Base-by-base conservation (phyloP, 1,139 yeast species). In the Sugiyamaella xylanicola region DNA sequence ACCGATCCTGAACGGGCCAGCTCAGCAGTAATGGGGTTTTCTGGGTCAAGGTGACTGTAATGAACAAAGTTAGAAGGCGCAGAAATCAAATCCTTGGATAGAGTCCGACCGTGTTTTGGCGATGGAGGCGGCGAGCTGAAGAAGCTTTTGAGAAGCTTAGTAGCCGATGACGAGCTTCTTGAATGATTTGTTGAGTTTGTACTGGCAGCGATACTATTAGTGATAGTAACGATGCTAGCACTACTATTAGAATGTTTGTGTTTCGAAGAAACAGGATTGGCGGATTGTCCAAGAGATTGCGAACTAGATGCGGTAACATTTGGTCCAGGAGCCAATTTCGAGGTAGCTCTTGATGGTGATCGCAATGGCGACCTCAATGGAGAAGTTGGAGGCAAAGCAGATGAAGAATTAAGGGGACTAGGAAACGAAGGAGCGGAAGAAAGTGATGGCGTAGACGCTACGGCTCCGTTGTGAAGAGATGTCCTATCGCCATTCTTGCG, bases 11-110 rank as follows among this genome's bases (percentile, higher is more conserved):
- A 22, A 15, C 51, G 27, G 27, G 29, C 2, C 17, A 44, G 16
- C 11, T 21, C 29, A 15, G 35, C 37, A 21, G 25, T 15, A 27
- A 32, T 19, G 16, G 50, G 15, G 4, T 15, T 40, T n/a, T 61
- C 60, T 4, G 60, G 58, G 43, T 65, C 68, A 25, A 65, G 52
- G 51, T 66, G 69, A 11, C 56, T 57, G n/a, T 61, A 47, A 45
- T 66, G 69, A 9, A 65, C 63, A 56, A 66, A 65, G 47, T 66
- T 66, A 20, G 64, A 51, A 9, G 69, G 69, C 15, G 55, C 51
- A 4, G 68, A 64, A 43, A 66, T 66, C 27, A 40, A 15, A 9
- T 40, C 51, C 52, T 45, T 60, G 49, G 53, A 47, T 25, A 49
- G 20, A 39, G 19, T 42, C 46, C 48, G 39, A 48, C 21, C 40